phyloP scores from a whole-genome alignment of 192 early-diverging fungal genomes.

The Podila epigama region DNA sequence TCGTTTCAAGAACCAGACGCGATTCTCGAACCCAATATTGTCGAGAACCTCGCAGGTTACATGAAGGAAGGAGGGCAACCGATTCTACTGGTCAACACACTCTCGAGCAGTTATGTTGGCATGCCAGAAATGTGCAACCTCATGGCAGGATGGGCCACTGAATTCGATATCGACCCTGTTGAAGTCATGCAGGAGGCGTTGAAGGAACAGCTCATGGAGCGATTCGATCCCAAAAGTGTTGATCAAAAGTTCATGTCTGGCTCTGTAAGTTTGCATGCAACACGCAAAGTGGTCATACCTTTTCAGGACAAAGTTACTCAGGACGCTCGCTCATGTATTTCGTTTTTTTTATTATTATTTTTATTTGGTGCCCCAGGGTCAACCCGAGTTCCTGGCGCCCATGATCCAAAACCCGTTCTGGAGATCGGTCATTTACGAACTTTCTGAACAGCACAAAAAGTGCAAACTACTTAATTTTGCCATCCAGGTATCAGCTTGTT shows the following conservation, averaged over 20 bases:
- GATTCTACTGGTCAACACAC: constrained; percentile 54
- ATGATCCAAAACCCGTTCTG: constrained; percentile 69
- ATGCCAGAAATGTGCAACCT: constrained; percentile 62
- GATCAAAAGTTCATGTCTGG: constrained; percentile 59
- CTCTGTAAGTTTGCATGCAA: no score
- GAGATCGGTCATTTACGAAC: constrained; percentile 71
- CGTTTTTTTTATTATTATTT: background rate
- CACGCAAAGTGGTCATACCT: no score
- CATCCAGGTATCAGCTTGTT: constrained; percentile 55
- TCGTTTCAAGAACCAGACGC: constrained; percentile 48
- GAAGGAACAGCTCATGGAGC: constrained; percentile 63
- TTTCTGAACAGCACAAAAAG: constrained; percentile 68
- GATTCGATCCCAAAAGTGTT: constrained; percentile 64
- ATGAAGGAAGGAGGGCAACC: constrained; percentile 56
- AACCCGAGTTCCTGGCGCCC: constrained; percentile 61
- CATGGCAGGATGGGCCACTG: constrained; percentile 47
- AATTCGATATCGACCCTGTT: constrained; percentile 51
- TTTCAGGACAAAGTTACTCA: background rate
- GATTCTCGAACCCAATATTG: constrained; percentile 57
- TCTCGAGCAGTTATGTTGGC: constrained; percentile 61
- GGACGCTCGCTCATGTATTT: no score
- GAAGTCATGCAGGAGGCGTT: constrained; percentile 58
- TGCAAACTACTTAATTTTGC: constrained; percentile 68
- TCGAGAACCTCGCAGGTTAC: constrained; percentile 43
- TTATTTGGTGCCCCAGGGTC: constrained; percentile 21